These are phyloP conservation scores for Chondrostereum purpureum DNA, from an alignment of 1,284 basidiomycete genomes.

Conservation along the genomic window DNA sequence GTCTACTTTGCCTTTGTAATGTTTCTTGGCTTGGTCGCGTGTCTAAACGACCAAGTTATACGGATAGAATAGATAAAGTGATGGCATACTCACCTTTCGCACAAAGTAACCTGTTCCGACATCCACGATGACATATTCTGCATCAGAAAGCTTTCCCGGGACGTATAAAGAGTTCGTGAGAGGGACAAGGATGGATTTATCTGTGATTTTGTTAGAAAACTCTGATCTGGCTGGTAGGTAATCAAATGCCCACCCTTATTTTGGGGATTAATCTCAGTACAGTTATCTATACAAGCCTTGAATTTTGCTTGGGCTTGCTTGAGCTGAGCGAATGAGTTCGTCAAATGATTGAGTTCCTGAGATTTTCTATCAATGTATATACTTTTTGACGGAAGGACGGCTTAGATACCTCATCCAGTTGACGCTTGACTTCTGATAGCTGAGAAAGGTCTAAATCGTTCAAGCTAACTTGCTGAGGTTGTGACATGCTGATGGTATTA, in stretches of 20 bases:
- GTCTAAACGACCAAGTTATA: constrained; percentile 48
- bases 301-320: constrained; percentile 93
- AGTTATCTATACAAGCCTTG: constrained; percentile 78
- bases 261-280: constrained; percentile 69
- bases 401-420: constrained; percentile 73
- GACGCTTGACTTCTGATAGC: constrained; percentile 79
- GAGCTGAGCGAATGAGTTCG: constrained; percentile 88
- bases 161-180: constrained; percentile 94
- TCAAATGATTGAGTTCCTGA: constrained; percentile 89
- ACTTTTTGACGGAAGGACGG: background rate
- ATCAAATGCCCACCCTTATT: constrained; percentile 56
- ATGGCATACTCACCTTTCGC: constrained; percentile 63
- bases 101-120: constrained; percentile 97
- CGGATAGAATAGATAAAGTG: constrained; percentile 1
- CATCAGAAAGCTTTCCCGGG: constrained; percentile 81
- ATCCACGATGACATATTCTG: constrained; percentile 88
- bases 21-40: constrained; percentile 68
- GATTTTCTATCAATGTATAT: background rate
- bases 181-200: constrained; percentile 85
- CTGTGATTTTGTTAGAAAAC: constrained; percentile 31
- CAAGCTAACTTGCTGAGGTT: constrained; percentile 69
- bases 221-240: background rate
- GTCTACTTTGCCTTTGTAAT: constrained; percentile 73
- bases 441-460: constrained; percentile 78
- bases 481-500: constrained; percentile 12